Evolutionary conservation across 495 filamentous ascomycete species (phyloP).

Genomic region (Penicillium bialowiezense): DNA sequence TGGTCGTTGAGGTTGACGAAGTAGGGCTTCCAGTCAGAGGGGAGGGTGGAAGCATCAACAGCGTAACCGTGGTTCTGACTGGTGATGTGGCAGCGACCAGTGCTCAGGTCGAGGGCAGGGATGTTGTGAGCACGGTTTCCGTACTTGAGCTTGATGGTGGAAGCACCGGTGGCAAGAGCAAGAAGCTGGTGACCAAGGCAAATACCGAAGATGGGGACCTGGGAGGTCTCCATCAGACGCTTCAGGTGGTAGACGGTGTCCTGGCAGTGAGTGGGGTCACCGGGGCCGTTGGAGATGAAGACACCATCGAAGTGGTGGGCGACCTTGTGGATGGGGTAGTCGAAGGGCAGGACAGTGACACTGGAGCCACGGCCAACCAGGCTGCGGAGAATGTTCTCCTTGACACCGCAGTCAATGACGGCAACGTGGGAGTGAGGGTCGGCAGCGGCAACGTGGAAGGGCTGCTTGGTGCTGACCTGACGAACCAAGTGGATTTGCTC

Average conservation of each 20-base stretch:
- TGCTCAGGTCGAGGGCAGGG: constrained; percentile 87
- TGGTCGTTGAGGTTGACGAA: constrained; percentile 97
- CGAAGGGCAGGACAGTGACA: constrained; percentile 90
- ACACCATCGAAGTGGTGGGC: constrained; percentile 96
- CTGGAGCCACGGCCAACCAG: constrained; percentile 83
- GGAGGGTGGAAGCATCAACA: constrained; percentile 80
- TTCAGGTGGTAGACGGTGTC: constrained; percentile 86
- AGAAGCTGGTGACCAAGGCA: constrained; percentile 89
- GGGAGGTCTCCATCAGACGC: constrained; percentile 83
- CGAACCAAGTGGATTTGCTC: constrained; percentile 95
- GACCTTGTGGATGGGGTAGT: constrained; percentile 97
- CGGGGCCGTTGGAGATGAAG: constrained; percentile 96
- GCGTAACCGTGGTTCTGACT: constrained; percentile 98
- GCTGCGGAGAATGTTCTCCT: constrained; percentile 97
- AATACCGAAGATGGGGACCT: constrained; percentile 94
- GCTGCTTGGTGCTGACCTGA: constrained; percentile 93
- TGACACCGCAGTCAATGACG: constrained; percentile 96
- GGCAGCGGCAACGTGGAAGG: constrained; percentile 84
- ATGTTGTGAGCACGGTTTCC: constrained; percentile 99
- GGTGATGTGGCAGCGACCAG: constrained; percentile 97
- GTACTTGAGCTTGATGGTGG: constrained; percentile 93
- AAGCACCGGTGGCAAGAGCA: constrained; percentile 72
- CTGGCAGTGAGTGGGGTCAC: constrained; percentile 95
- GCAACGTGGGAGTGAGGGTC: constrained; percentile 85
- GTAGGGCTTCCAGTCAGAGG: constrained; percentile 90